Conservation (phyloP, 2,329 filamentous ascomycete genomes). For the Penicillium crustosum region DNA sequence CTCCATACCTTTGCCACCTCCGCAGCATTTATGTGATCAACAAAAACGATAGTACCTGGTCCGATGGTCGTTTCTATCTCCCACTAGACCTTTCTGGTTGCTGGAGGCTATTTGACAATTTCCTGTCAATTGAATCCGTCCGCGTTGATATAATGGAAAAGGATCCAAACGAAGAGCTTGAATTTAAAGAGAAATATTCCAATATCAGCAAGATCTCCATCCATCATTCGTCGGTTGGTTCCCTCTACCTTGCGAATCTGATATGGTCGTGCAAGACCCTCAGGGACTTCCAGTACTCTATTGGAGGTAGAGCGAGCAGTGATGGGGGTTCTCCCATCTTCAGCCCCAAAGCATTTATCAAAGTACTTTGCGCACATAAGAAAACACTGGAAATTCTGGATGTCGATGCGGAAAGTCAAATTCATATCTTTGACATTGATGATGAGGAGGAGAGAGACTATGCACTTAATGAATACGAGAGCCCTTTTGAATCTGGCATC, state of each 20-base stretch:
- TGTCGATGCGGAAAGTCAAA: slow-evolving; percentile 13
- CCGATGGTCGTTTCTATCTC: slow-evolving; percentile 9
- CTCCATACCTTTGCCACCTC: slow-evolving; percentile 16
- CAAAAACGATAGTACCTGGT: not conserved
- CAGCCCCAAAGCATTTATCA: slow-evolving; percentile 20
- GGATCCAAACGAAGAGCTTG: not conserved
- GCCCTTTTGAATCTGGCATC: not conserved
- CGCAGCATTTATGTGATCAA: slow-evolving; percentile 17
- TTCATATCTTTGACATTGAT: not conserved
- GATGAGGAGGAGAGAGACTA: not conserved
- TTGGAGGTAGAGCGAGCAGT: slow-evolving; percentile 14
- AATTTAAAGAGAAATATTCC: slow-evolving; percentile 5
- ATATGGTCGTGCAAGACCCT: slow-evolving; percentile 18
- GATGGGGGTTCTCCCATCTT: not conserved
- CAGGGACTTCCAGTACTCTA: slow-evolving; percentile 19
- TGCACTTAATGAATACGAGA: not conserved
- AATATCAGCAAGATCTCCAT: slow-evolving; percentile 20
- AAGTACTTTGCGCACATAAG: slow-evolving; percentile 17
- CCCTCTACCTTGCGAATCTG: slow-evolving; percentile 9
- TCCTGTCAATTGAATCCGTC: slow-evolving; percentile 24
- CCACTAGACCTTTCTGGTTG: slow-evolving; percentile 14
- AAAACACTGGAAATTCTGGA: slow-evolving; percentile 21
- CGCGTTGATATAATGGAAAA: slow-evolving; percentile 13
- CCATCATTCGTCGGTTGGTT: slow-evolving; percentile 12
- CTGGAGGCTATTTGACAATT: slow-evolving; percentile 12